Conservation (phyloP, 2,329 filamentous ascomycete species). For the Thielaviopsis populi region DNA sequence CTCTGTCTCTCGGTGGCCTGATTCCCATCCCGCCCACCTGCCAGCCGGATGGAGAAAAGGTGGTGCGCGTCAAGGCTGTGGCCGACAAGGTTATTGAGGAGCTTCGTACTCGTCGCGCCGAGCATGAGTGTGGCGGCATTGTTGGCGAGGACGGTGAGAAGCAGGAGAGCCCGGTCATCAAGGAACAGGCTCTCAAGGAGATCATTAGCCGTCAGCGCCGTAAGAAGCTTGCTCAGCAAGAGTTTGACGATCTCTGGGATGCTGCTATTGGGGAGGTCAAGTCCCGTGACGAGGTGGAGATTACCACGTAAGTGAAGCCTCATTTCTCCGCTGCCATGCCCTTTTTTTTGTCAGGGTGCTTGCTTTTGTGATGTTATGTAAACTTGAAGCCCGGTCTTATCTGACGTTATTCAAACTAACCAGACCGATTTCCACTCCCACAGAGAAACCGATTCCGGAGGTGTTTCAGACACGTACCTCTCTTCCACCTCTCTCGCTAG, state of each 20-base stretch:
- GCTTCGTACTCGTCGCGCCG: conserved; percentile 68
- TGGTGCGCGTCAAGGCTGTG: conserved; percentile 69
- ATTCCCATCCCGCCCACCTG: conserved; percentile 80
- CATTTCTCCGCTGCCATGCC: conserved; percentile 16
- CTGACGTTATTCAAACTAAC: conserved; percentile 55
- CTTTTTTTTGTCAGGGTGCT: conserved; percentile 16
- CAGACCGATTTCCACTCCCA: conserved; percentile 59
- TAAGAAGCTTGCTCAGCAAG: conserved; percentile 69
- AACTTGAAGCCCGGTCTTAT: conserved; percentile 23
- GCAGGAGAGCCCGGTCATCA: conserved; percentile 41
- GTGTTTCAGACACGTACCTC: conserved; percentile 49
- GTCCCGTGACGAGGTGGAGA: conserved; percentile 44
- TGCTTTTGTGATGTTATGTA: conserved; percentile 17
- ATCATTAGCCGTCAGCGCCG: conserved; percentile 60
- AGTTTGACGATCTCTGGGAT: conserved; percentile 81
- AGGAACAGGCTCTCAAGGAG: conserved; percentile 62
- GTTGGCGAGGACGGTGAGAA: conserved; percentile 44
- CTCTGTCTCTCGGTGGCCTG: conserved; percentile 64
- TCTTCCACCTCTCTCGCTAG: conserved; percentile 80
- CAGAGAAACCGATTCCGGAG: conserved; percentile 54
- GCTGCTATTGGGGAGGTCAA: conserved; percentile 59
- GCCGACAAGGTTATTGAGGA: conserved; percentile 79
- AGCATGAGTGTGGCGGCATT: conserved; percentile 76
- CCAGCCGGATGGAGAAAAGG: conserved; percentile 88
- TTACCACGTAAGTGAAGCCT: conserved; percentile 36